Base-by-base conservation (phyloP, 306 rosid species). In the Lotus japonicus region DNA sequence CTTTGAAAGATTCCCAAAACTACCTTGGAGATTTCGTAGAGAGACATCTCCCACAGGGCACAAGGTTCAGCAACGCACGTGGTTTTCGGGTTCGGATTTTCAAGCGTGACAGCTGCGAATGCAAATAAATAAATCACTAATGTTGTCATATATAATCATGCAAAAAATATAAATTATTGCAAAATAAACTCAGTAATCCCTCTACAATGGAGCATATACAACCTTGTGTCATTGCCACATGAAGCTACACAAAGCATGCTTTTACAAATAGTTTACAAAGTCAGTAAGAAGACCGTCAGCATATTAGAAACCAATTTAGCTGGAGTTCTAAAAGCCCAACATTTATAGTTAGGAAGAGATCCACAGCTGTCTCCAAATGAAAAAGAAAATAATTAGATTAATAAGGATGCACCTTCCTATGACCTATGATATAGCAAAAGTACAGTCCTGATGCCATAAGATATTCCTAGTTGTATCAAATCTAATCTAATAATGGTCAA, bases 41-140 rank as follows among this genome's bases (percentile, higher is more conserved):
- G 42, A 90, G 88, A 80, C 97, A 90, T 63, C 65, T 88, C 65
- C 99, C 99, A 53, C 99, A 95, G 16, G 96, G 81, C 11, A 95
- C 90, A 55, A 95, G 85, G 64, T 90, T 87, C 84, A 90, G 83
- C 84, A 95, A 71, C 2, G 97, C 78, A 53, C 58, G 90, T 33
- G 97, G 79, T 76, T 71, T 86, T 45, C 89, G 79, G 18, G 82
- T 68, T 73, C 87, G 82, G 35, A 84, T 76, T 77, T 80, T 90
- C 85, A 87, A 85, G 44, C 95, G 90, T 6, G 99, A 95, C 71
- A 90, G 92, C 99, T 95, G 99, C 86, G 79, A 62, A 73, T 53
- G 17, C 73, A 81, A 52, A 71, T 18, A 50, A 38, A 73, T 45
- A 61, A 61, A 58, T 82, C 46, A 85, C 74, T 58, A 67, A 16